These are phyloP conservation scores for Backusella luteola DNA, from an alignment of 192 early-diverging fungal genomes.

Conservation along the genomic window DNA sequence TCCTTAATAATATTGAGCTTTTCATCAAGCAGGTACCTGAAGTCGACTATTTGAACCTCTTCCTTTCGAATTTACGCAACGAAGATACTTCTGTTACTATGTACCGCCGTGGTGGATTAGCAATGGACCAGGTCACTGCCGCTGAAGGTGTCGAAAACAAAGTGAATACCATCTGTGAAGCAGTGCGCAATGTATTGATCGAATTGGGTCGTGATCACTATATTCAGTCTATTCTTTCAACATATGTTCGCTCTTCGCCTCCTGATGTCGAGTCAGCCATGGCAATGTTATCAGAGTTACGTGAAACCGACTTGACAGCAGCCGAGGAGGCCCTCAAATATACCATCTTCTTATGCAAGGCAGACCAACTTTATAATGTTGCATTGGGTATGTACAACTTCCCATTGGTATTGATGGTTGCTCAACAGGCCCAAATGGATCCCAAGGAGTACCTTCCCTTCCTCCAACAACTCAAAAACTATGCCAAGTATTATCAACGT, in stretches of 20 bases:
- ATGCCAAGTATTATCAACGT: conserved; percentile 78
- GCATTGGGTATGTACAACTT: conserved; percentile 96
- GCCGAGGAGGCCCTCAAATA: conserved; percentile 89
- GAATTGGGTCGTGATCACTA: conserved; percentile 51
- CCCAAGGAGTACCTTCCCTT: conserved; percentile 94
- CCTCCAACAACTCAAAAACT: conserved; percentile 72
- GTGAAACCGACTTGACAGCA: conserved; percentile 48
- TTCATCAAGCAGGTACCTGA: conserved; percentile 80
- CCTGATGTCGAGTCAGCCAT: conserved; percentile 83
- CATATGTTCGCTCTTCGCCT: conserved; percentile 77
- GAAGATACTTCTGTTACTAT: conserved; percentile 83
- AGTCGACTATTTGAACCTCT: conserved; percentile 87
- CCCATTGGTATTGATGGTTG: conserved; percentile 87
- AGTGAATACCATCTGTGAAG: conserved; percentile 72
- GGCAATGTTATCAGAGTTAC: conserved; percentile 51
- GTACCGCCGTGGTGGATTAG: conserved; percentile 52
- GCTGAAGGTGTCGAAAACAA: conserved; percentile 48
- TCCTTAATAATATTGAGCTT: conserved; percentile 62
- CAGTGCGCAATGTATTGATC: conserved; percentile 62
- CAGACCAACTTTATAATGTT: conserved; percentile 84
- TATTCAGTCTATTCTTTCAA: conserved; percentile 81
- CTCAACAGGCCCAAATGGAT: conserved; percentile 97
- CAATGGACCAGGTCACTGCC: background rate
- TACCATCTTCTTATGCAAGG: conserved; percentile 88
- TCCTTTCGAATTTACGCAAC: conserved; percentile 77